Evolutionary conservation across 192 early-diverging fungal genomes (phyloP).

Genomic region (Piromyces sp.): DNA sequence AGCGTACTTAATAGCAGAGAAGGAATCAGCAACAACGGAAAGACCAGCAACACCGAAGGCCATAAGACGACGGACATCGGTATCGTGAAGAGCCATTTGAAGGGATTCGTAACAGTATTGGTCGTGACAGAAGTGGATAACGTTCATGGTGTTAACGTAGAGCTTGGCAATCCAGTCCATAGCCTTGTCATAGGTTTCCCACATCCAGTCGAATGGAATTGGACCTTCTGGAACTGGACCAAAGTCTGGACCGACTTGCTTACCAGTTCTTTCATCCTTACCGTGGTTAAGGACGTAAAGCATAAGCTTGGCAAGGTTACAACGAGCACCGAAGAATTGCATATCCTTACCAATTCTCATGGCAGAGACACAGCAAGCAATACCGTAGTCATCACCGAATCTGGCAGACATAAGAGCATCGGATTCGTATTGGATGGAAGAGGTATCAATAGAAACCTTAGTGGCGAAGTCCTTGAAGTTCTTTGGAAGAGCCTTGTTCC

Average conservation of each 20-base stretch:
- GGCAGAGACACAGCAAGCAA: conserved; percentile 10
- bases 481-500: conserved; percentile 4
- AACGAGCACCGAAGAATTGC: not conserved
- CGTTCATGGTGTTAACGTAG: conserved; percentile 1
- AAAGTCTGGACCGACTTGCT: conserved; percentile 7
- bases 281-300: conserved; percentile 4
- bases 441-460: conserved; percentile 8
- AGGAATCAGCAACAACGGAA: conserved; percentile 3
- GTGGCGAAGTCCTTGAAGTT: conserved; percentile 6
- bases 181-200: conserved; percentile 7
- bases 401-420: conserved; percentile 6
- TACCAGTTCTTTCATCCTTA: conserved; percentile 3
- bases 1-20: conserved; percentile 10
- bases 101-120: conserved; percentile 10
- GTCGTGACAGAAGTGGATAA: conserved; percentile 9
- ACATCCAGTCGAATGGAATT: conserved; percentile 6
- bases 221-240: not conserved
- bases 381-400: conserved; percentile 11
- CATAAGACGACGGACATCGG: conserved; percentile 10
- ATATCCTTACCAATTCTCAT: conserved; percentile 9
- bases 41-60: conserved; percentile 4
- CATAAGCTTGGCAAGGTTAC: conserved; percentile 10
- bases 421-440: conserved; percentile 6
- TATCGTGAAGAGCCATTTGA: conserved; percentile 10
- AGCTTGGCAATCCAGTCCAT: conserved; percentile 9